phyloP scores from a whole-genome alignment of 2,329 filamentous ascomycete genomes.

The Rhynchosporium agropyri region DNA sequence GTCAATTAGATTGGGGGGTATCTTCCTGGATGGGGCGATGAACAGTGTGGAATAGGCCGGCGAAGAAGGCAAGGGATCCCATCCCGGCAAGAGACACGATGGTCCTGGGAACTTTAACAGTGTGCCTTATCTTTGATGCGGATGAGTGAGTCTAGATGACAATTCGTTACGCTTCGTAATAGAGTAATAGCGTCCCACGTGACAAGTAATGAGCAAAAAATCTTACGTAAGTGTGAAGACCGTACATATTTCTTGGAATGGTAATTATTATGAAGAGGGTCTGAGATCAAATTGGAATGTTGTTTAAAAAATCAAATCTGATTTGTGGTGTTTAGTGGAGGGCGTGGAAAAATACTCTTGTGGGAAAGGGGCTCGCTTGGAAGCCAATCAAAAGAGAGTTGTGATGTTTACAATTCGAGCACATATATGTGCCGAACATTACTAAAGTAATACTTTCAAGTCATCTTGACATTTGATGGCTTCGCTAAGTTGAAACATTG shows the following conservation, averaged over 20 bases:
- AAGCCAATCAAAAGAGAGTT: not conserved
- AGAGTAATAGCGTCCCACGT: conserved; percentile 11
- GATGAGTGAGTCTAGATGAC: conserved; percentile 1
- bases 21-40: not conserved
- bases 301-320: not conserved
- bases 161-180: conserved; percentile 12
- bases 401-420: not conserved
- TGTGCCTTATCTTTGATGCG: conserved; percentile 12
- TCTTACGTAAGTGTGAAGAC: not conserved
- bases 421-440: too few relatives aligned
- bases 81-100: not conserved
- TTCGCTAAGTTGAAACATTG: too few relatives aligned
- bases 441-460: too few relatives aligned
- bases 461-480: too few relatives aligned
- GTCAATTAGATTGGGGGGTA: conserved; percentile 11
- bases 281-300: not conserved
- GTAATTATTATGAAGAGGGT: not conserved
- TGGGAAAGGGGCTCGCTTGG: not conserved
- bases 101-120: not conserved
- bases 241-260: not conserved
- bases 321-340: not conserved
- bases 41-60: conserved; percentile 6
- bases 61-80: not conserved
- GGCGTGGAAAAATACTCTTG: not conserved
- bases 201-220: not conserved